Conservation (phyloP, 257 asterid genomes). For the Primulina tabacum region DNA sequence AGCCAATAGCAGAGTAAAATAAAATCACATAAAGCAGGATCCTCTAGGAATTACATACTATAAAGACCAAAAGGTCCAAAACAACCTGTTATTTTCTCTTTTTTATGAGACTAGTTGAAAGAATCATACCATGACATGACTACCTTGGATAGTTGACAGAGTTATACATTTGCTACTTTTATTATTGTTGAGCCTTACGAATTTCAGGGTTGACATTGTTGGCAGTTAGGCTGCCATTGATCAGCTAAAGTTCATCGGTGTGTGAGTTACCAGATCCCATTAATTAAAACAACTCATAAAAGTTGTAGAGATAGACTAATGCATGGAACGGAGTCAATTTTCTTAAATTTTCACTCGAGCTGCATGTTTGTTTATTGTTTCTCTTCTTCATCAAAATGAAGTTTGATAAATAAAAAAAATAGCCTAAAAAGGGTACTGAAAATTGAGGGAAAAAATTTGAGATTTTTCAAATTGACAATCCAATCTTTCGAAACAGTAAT, state of each 20-base stretch:
- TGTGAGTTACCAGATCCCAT: not conserved
- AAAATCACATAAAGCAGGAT: not conserved
- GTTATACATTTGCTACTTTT: too few relatives aligned
- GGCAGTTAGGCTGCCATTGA: not conserved
- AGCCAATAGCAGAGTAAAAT: not conserved
- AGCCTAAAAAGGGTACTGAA: too few relatives aligned
- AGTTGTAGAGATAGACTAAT: not conserved
- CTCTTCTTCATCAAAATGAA: not conserved
- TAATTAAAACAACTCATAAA: not conserved
- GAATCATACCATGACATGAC: not conserved
- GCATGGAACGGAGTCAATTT: not conserved
- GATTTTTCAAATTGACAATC: too few relatives aligned
- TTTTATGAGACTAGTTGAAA: not conserved
- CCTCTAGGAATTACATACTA: not conserved
- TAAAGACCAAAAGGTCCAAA: not conserved
- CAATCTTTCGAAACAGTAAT: too few relatives aligned
- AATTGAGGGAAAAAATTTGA: too few relatives aligned
- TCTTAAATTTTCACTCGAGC: not conserved
- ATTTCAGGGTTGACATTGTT: not conserved
- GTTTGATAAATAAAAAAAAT: too few relatives aligned
- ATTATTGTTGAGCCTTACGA: not conserved
- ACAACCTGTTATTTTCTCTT: not conserved
- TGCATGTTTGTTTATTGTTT: not conserved
- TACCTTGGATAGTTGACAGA: not conserved
- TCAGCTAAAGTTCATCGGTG: not conserved